Conservation (phyloP, 2,329 filamentous ascomycete genomes). For the Clonostachys rhizophaga region DNA sequence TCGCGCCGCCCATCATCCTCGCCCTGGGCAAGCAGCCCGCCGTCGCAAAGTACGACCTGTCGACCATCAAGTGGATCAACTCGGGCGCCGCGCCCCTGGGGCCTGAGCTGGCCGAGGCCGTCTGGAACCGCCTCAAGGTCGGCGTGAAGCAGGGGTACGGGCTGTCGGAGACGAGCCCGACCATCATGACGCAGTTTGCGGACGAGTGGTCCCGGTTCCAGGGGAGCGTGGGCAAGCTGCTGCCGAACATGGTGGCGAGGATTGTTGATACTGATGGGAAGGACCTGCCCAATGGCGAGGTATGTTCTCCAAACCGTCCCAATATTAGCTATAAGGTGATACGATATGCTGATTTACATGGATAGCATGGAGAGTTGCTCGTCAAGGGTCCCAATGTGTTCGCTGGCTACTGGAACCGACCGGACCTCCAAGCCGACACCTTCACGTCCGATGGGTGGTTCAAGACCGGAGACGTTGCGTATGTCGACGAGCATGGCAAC, state of each 20-base stretch:
- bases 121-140: constrained; percentile 69
- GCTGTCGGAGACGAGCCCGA: constrained; percentile 80
- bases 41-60: constrained; percentile 77
- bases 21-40: constrained; percentile 74
- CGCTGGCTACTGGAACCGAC: constrained; percentile 72
- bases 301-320: constrained; percentile 4
- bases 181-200: constrained; percentile 69
- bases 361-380: constrained; percentile 61
- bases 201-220: constrained; percentile 72
- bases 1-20: constrained; percentile 81
- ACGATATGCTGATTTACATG: neutral
- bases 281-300: constrained; percentile 49
- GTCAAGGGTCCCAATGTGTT: constrained; percentile 79
- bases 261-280: constrained; percentile 63
- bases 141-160: constrained; percentile 93
- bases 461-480: constrained; percentile 84
- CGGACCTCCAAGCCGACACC: constrained; percentile 63
- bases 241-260: constrained; percentile 77
- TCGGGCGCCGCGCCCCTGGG: constrained; percentile 84
- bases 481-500: constrained; percentile 71
- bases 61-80: constrained; percentile 76
- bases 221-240: constrained; percentile 72
- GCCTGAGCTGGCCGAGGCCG: constrained; percentile 69
- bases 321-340: constrained; percentile 28
- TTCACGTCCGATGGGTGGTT: constrained; percentile 79